Evolutionary conservation across 2,329 filamentous ascomycete species (phyloP), one percentile per base, ranked within the genome.

Genomic region (Nemania abortiva): DNA sequence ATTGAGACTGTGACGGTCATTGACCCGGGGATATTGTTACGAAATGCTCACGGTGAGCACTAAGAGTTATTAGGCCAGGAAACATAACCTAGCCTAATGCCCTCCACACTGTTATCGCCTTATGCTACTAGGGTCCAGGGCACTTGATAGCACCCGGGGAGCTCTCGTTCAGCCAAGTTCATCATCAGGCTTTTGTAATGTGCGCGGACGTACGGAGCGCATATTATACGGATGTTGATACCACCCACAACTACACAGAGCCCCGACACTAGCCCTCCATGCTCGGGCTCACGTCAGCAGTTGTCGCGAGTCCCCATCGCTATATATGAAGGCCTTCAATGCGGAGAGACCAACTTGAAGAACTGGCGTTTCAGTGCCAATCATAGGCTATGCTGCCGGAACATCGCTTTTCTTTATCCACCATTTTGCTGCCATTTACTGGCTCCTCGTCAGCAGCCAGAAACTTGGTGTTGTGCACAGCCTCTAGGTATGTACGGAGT

Each of bases 271-370:
- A 22, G n/a, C 27, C n/a, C 29, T 15, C 2, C 4, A 42, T 15
- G 45, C 45, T 55, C 20, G 13, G 29, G 22, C 53, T 57, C 34
- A 53, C 24, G 45, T 57, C 53, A 42, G 34, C 59, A 24, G 6
- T n/a, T 42, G 22, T 52, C 45, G n/a, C 34, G 27, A 31, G 34
- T 27, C 11, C 15, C 20, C 24, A 18, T 15, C n/a, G 10, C 15
- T n/a, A n/a, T 52, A 56, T 27, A 31, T 50, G 24, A 56, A 31
- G 22, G 34, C 24, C 56, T 42, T 54, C 34, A 45, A 29, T 54
- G 29, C 22, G 15, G 29, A n/a, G 20, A 24, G 6, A 20, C 20
- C 34, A 54, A 22, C 22, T 54, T 45, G 22, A 2, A 20, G 15
- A 20, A 15, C 18, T n/a, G 15, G 11, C n/a, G 15, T 52, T 47